phyloP scores from a whole-genome alignment of 805 yeast genomes.

The Candida silvatica region DNA sequence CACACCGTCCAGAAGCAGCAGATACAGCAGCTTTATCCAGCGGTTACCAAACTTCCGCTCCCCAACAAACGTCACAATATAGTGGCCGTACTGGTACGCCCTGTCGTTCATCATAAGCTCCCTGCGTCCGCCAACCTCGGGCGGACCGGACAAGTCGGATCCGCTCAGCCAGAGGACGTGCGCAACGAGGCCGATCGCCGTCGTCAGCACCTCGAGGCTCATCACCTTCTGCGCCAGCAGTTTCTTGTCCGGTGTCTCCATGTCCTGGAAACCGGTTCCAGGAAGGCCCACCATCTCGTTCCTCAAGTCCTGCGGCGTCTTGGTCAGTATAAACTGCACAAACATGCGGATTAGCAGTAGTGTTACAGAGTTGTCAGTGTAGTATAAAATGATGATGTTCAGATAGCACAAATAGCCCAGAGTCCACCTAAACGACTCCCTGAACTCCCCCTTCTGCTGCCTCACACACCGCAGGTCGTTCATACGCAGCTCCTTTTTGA shows the following conservation, averaged over 20 bases:
- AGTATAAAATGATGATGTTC: slow-evolving; percentile 28
- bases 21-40: slow-evolving; percentile 18
- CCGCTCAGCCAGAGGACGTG: slow-evolving; percentile 24
- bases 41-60: slow-evolving; percentile 23
- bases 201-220: slow-evolving; percentile 14
- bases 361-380: slow-evolving; percentile 32
- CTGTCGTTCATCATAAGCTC: slow-evolving; percentile 6
- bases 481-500: slow-evolving; percentile 26
- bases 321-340: slow-evolving; percentile 29
- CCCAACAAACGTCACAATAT: slow-evolving; percentile 38
- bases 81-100: slow-evolving; percentile 28
- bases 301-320: slow-evolving; percentile 27
- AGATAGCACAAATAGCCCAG: slow-evolving; percentile 29
- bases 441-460: slow-evolving; percentile 33
- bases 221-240: slow-evolving; percentile 24
- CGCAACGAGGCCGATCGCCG: slow-evolving; percentile 26
- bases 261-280: slow-evolving; percentile 12
- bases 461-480: slow-evolving; percentile 34
- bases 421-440: slow-evolving; percentile 26
- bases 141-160: background rate
- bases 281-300: slow-evolving; percentile 23
- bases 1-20: slow-evolving; percentile 24
- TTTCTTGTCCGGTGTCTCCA: slow-evolving; percentile 8
- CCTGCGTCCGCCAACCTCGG: slow-evolving; percentile 10
- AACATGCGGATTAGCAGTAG: slow-evolving; percentile 24